Percentiles rank a stretch among this genome's conserved stretches.
These are phyloP conservation scores for Sporisorium graminicola DNA, from an alignment of 1,284 basidiomycete genomes.

Conservation along the genomic window DNA sequence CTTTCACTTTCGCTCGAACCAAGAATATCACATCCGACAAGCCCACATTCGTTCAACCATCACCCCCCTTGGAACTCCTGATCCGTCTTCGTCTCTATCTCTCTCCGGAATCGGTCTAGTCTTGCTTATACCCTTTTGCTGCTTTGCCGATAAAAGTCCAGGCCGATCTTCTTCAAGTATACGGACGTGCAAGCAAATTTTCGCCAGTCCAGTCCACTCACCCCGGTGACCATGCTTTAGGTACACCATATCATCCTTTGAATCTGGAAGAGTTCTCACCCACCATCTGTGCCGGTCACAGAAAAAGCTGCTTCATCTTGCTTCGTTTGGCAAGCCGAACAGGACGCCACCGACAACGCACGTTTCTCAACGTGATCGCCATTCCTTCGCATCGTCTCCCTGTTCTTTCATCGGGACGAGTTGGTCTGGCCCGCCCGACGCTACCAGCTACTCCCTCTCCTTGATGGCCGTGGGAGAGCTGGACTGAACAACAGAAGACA, in stretches of 20 bases:
- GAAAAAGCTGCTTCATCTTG: neutral
- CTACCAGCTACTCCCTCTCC: neutral
- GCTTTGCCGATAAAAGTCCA: neutral
- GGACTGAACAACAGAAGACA: conserved; percentile 11
- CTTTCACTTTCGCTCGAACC: neutral
- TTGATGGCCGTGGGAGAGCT: neutral
- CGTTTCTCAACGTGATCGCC: neutral
- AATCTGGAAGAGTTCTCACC: neutral
- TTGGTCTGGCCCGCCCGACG: neutral
- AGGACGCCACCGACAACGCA: neutral
- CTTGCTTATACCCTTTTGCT: neutral
- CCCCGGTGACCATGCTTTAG: neutral
- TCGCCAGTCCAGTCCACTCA: neutral
- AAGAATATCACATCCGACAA: neutral
- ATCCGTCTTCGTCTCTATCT: neutral
- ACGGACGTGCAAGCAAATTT: neutral
- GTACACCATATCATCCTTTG: neutral
- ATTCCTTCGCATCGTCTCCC: neutral
- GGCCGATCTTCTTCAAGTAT: neutral
- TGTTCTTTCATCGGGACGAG: neutral
- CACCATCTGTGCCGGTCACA: conserved; percentile 3
- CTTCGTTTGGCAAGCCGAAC: neutral
- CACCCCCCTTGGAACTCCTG: neutral
- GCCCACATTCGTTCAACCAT: neutral
- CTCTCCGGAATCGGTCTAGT: neutral